A percentile compares a stretch with the other conserved stretches of the same genome.
These are phyloP conservation scores for Byssoonygena ceratinophila DNA, from an alignment of 2,329 filamentous ascomycete species.

Conservation along the genomic window DNA sequence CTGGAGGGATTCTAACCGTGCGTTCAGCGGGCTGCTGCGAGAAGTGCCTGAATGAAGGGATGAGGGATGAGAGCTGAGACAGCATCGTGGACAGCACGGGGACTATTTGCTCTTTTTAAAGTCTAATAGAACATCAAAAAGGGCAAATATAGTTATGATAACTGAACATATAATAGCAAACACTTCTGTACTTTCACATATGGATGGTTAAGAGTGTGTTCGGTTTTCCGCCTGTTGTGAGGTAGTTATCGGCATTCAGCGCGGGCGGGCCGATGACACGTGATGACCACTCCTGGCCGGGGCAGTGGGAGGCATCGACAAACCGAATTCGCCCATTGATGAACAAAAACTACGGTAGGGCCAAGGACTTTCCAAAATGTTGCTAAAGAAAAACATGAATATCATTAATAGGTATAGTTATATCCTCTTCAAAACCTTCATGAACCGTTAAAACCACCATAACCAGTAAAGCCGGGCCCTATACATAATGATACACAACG, in stretches of 20 bases:
- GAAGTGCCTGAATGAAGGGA: conserved; percentile 10
- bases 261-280: background rate
- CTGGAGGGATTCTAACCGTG: conserved; percentile 48
- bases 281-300: background rate
- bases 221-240: no score
- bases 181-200: no score
- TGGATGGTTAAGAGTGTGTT: no score
- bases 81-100: conserved; percentile 10
- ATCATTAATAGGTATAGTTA: no score
- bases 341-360: no score
- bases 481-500: background rate
- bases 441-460: background rate
- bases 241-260: no score
- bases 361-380: background rate
- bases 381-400: no score
- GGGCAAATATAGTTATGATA: background rate
- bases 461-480: background rate
- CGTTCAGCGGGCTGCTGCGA: background rate
- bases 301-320: no score
- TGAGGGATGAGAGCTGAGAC: conserved; percentile 18
- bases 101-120: background rate
- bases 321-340: no score
- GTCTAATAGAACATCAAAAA: background rate
- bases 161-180: no score
- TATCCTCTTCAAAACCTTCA: background rate